phyloP scores from a whole-genome alignment of 352 stramenopile species.

The Peronospora farinosa region DNA sequence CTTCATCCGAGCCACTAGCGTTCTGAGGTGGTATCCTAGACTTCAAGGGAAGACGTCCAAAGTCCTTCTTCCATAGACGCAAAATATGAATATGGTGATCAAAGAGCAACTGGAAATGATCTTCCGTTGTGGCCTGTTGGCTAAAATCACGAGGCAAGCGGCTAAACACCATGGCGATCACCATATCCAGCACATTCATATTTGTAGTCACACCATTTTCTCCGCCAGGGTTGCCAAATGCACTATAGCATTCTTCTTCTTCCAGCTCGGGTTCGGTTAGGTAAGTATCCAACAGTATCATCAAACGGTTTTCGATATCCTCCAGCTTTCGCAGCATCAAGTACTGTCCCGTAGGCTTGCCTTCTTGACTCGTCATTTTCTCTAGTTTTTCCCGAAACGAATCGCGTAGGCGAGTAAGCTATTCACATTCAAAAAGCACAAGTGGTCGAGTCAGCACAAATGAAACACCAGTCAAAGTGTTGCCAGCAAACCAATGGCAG shows the following conservation, averaged over 20 bases:
- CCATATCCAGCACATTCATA: constrained; percentile 86
- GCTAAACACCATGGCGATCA: constrained; percentile 80
- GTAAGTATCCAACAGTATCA: constrained; percentile 51
- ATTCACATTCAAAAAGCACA: not conserved
- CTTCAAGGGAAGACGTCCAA: constrained; percentile 56
- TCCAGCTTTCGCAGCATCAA: constrained; percentile 73
- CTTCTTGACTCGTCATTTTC: constrained; percentile 19
- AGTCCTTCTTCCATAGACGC: constrained; percentile 78
- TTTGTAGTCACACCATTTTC: constrained; percentile 23
- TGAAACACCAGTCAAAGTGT: not conserved
- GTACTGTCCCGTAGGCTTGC: constrained; percentile 32
- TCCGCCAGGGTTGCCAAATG: constrained; percentile 27
- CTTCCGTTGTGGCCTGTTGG: constrained; percentile 44
- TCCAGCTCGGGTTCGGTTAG: constrained; percentile 51
- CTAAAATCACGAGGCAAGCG: constrained; percentile 68
- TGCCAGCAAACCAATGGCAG: not conserved
- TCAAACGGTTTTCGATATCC: constrained; percentile 68
- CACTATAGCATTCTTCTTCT: constrained; percentile 40
- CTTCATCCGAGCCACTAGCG: constrained; percentile 9
- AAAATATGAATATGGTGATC: constrained; percentile 78
- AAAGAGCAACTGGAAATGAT: constrained; percentile 68
- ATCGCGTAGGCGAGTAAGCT: constrained; percentile 57
- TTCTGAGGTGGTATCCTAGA: constrained; percentile 14
- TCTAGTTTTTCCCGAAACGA: constrained; percentile 62
- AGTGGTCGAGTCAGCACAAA: constrained; percentile 1